Evolutionary conservation across 2,329 filamentous ascomycete species (phyloP), one percentile per base, ranked within the genome.

Genomic region (Sporothrix phasma): DNA sequence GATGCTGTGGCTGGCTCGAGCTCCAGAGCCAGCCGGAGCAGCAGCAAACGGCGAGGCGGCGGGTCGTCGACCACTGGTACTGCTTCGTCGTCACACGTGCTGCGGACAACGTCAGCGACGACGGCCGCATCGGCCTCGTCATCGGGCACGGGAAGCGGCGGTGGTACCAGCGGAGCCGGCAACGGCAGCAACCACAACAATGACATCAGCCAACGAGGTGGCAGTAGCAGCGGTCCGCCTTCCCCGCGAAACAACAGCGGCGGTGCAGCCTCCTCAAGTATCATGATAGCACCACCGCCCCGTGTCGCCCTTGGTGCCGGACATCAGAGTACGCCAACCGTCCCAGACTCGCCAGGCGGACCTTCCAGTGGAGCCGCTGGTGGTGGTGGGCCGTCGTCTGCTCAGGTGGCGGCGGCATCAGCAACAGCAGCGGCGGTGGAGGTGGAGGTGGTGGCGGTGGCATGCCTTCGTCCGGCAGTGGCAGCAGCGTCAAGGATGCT

Each of bases 251-350:
- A 39, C 47, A 63, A 62, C 63, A 53, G 69, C 66, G 70, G 69
- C 64, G 71, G 24, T 26, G n/a, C 13, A 24, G 22, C 59, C 5
- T 51, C 61, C 7, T 34, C 34, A 2, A 58, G 70, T 66, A 70
- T 67, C 65, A 69, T 77, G 67, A 77, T 78, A 64, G 72, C 77
- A 41, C 71, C 76, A 60, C 74, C 76, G 46, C 76, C 77, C 13
- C 76, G 76, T 41, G 77, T 75, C 37, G 76, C 77, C 62, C 63
- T 61, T 8, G 59, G 62, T 8, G 62, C 60, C 15, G 61, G 65
- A 5, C 60, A 19, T 10, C 51, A 37, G 15, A 65, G 61, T 31
- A 61, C 54, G 2, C 31, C 45, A 5, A 54, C 51, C 11, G 64
- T 45, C 2, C 64, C 64, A 8, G 53, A 65, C 2, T 15, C 45